phyloP scores from a whole-genome alignment of 179 eudicot species.

The Silene noctiflora region DNA sequence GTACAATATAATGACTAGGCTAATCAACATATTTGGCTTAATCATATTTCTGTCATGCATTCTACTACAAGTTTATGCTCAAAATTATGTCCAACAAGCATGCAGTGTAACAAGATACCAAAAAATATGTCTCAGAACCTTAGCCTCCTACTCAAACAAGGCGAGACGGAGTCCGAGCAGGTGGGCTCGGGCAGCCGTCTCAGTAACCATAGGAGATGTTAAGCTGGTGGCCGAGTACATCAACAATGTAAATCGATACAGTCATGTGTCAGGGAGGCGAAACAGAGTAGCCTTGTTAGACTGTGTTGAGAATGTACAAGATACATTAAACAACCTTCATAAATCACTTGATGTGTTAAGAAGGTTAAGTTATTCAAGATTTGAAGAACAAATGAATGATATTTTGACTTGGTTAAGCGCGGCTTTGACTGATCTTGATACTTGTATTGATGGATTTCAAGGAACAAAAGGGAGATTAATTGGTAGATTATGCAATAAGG shows the following conservation, averaged over 20 bases:
- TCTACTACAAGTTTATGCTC: not conserved
- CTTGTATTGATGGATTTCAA: slow-evolving; percentile 70
- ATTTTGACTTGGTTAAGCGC: slow-evolving; percentile 71
- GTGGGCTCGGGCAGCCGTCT: slow-evolving; percentile 73
- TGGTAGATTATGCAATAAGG: slow-evolving; percentile 29
- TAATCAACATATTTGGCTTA: not conserved
- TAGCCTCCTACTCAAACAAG: slow-evolving; percentile 46
- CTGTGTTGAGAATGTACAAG: slow-evolving; percentile 57
- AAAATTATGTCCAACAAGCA: slow-evolving; percentile 47
- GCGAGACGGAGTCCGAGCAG: slow-evolving; percentile 47
- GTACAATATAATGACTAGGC: slow-evolving; percentile 16
- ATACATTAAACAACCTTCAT: slow-evolving; percentile 50
- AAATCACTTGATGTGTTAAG: slow-evolving; percentile 45
- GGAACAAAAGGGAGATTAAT: slow-evolving; percentile 26
- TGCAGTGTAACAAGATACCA: slow-evolving; percentile 62
- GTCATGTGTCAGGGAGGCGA: slow-evolving; percentile 37
- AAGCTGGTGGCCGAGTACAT: slow-evolving; percentile 35
- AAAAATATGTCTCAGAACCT: slow-evolving; percentile 47
- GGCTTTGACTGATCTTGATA: slow-evolving; percentile 61
- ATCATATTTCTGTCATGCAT: slow-evolving; percentile 22
- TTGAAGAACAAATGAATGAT: slow-evolving; percentile 43
- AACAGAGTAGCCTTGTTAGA: slow-evolving; percentile 45
- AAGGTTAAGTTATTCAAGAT: slow-evolving; percentile 32
- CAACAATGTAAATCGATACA: slow-evolving; percentile 11
- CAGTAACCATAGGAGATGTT: slow-evolving; percentile 55